Evolutionary conservation across 2,329 filamentous ascomycete genomes (phyloP).

Genomic region (Botryotinia calthae): DNA sequence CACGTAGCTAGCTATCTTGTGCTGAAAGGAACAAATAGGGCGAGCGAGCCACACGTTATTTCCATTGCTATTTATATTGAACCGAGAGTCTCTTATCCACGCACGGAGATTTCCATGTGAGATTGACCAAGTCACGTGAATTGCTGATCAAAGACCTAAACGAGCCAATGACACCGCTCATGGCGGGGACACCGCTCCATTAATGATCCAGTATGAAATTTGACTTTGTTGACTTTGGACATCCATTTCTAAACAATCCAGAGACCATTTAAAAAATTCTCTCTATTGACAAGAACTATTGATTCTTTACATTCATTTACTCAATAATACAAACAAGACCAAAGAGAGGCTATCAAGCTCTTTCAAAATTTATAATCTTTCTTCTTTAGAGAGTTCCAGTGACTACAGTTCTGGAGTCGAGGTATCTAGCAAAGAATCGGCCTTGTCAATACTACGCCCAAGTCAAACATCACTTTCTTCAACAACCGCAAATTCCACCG

Average conservation of each 20-base stretch:
- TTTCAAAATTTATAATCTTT: conserved; percentile 3
- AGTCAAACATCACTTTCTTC: conserved; percentile 20
- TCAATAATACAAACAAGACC: neutral
- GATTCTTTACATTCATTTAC: conserved; percentile 33
- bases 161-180: neutral
- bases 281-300: conserved; percentile 10
- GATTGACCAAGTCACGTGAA: neutral
- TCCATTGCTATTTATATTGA: neutral
- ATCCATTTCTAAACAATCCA: conserved; percentile 19
- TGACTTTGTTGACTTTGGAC: conserved; percentile 6
- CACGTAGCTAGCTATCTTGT: neutral
- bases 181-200: conserved; percentile 5
- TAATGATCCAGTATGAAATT: conserved; percentile 8
- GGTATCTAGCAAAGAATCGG: neutral
- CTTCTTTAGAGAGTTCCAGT: neutral
- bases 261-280: conserved; percentile 8
- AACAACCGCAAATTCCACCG: conserved; percentile 18
- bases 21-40: neutral
- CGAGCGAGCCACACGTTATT: too few species aligned
- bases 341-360: neutral
- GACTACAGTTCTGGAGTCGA: neutral
- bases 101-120: conserved; percentile 7
- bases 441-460: neutral
- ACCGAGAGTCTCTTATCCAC: neutral
- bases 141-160: neutral